These are phyloP conservation scores for Talaromyces marneffei DNA, from an alignment of 2,329 filamentous ascomycete genomes.

Conservation along the genomic window DNA sequence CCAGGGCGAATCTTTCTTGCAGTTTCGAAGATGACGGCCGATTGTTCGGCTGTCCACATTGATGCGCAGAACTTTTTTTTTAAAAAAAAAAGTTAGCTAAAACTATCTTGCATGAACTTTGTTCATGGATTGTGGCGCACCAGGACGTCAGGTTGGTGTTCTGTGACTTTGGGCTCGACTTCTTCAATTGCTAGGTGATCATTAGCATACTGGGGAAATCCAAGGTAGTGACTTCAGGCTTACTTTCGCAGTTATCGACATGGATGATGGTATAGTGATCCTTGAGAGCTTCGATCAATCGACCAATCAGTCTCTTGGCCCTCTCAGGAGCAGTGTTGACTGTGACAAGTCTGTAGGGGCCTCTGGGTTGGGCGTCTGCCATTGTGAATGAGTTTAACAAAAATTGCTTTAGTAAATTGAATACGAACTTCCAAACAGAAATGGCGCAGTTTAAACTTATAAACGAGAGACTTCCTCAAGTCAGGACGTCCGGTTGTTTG, in stretches of 20 bases:
- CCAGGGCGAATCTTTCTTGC: constrained; percentile 32
- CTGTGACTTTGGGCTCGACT: constrained; percentile 49
- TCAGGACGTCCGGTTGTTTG: neutral
- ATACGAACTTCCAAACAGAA: too few species aligned
- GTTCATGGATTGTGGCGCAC: constrained; percentile 30
- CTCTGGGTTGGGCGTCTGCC: constrained; percentile 33
- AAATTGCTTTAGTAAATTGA: neutral
- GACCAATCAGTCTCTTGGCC: constrained; percentile 57
- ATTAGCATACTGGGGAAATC: neutral
- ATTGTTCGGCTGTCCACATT: constrained; percentile 48
- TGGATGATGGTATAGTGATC: constrained; percentile 60
- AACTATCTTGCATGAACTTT: neutral
- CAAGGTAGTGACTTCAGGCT: constrained; percentile 19
- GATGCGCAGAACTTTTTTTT: constrained; percentile 54
- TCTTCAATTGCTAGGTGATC: constrained; percentile 43
- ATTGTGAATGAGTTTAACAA: constrained; percentile 15
- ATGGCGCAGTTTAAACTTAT: neutral
- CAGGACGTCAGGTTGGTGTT: constrained; percentile 50
- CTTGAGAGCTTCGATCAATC: constrained; percentile 56
- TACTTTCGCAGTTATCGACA: constrained; percentile 58
- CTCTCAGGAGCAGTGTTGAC: constrained; percentile 64
- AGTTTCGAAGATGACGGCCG: constrained; percentile 33
- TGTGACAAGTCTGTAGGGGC: constrained; percentile 59
- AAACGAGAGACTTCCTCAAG: constrained; percentile 17
- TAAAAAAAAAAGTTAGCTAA: neutral